These are phyloP conservation scores for Infundibulicybe gibba DNA, from an alignment of 768 basidiomycete species.

Conservation along the genomic window DNA sequence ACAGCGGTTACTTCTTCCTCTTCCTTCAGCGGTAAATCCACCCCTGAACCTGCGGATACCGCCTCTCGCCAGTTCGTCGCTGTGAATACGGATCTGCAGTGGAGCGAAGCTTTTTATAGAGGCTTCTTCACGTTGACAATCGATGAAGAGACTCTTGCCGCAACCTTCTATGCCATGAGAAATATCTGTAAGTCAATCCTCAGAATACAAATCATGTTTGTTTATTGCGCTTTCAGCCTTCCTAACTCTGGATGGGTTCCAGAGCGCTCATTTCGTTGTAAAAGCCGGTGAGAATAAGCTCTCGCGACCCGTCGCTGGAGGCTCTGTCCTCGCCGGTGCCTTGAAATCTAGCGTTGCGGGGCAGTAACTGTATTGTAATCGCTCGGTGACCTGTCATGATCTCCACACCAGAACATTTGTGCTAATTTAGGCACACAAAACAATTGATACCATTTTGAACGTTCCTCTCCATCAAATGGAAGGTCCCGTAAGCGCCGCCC, in stretches of 20 bases:
- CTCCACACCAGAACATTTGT: too few relatives aligned
- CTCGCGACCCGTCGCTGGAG: too few relatives aligned
- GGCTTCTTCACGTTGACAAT: constrained; percentile 58
- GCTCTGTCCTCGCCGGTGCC: too few relatives aligned
- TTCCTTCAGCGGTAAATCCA: constrained; percentile 37
- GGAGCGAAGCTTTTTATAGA: constrained; percentile 56
- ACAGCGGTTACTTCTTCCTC: constrained; percentile 54
- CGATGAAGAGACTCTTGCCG: constrained; percentile 36
- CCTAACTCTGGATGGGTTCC: constrained; percentile 42
- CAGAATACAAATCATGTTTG: too few relatives aligned
- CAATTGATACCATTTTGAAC: too few relatives aligned
- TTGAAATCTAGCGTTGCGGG: too few relatives aligned
- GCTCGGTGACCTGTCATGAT: too few relatives aligned
- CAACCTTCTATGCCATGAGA: constrained; percentile 53
- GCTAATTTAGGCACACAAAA: too few relatives aligned
- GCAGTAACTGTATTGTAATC: too few relatives aligned
- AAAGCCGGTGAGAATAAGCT: constrained; percentile 10
- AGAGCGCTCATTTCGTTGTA: constrained; percentile 38
- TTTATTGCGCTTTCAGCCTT: constrained; percentile 23
- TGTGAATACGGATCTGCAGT: constrained; percentile 49
- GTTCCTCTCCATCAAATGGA: too few relatives aligned
- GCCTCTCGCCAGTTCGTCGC: constrained; percentile 32
- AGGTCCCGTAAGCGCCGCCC: too few relatives aligned
- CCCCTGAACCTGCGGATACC: constrained; percentile 33
- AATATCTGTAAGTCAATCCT: too few relatives aligned